Evolutionary conservation across 495 filamentous ascomycete genomes (phyloP), one percentile per base, ranked within the genome.

Genomic region (Aspergillus affinis): DNA sequence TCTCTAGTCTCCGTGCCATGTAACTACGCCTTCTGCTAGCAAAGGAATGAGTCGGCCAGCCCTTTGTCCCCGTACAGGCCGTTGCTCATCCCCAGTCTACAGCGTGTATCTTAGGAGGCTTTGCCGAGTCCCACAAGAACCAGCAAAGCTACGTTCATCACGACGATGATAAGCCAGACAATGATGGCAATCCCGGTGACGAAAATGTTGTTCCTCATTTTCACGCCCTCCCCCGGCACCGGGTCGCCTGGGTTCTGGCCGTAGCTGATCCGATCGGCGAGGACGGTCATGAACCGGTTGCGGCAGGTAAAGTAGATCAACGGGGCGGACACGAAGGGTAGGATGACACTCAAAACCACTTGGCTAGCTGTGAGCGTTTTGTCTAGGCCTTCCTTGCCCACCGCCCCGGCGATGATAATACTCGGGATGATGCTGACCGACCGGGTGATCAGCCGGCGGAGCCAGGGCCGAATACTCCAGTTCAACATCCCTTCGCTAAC

Each of bases 241-340:
- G 70, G 60, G 3, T 63, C 57, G 3, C 66, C 55, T 23, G 68
- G 63, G 41, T 59, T 61, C 36, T 73, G 72, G 19, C 59, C 70
- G 29, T 64, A 63, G 30, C 60, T 61, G 19, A 68, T 65, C 13
- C 64, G 62, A 29, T 69, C 66, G 7, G 69, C 65, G 15, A 72
- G 66, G 6, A 91, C 90, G 21, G 82, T 88, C 92, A 97, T 96
- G 69, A 90, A 94, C 62, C 84, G 82, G 59, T 88, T 86, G 48
- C 86, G 79, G 60, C 88, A 91, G 0, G 92, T 97, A 65, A 96
- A 96, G 70, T 87, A 97, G 62, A 97, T 88, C 20, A 97, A 74
- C 19, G 92, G 92, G 4, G 90, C 90, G 12, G 82, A 85, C 29
- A 93, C 85, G 67, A 96, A 91, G 0, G 92, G 92, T 36, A 97